Evolutionary conservation across 176 grass and related monocot species (phyloP), one percentile per base, ranked within the genome.

Genomic region (Saccharum officinarum): DNA sequence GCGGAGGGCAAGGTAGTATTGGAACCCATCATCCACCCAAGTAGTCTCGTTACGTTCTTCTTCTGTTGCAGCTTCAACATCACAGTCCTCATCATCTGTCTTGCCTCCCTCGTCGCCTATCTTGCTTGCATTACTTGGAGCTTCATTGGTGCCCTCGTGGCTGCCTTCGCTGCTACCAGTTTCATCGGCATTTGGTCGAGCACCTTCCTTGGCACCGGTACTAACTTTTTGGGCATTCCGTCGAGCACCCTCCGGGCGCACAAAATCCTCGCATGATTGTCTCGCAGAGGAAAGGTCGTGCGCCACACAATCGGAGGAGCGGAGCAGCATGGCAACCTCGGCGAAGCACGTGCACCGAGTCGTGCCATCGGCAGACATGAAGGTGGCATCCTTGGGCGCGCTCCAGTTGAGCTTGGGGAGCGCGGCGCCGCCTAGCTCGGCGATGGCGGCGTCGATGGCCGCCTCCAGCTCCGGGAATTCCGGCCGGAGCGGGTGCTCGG

Each of bases 401-500:
- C 95, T 97, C 95, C 92, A 97, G 75, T 97, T 97, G 60, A 97
- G 68, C 87, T 95, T 95, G 69, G 95, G 92, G 40, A 93, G 81
- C 3, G 88, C 93, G 4, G 89, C 85, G 44, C 93, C 93, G 7
- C 93, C 93, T 2, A 98, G 91, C 6, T 36, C 83, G 1, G 89
- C 64, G 31, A 98, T 94, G 41, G 87, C 87, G 40, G 82, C 86
- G 68, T 98, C 91, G 8, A 98, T 25, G 26, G 90, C 89, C 45
- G 79, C 86, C 80, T 98, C 96, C 5, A 98, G 82, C 13, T 95
- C 93, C 11, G 96, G 91, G 80, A 98, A 98, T 1, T 78, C 77
- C 4, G 96, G 96, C 3, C 73, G 31, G 57, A 77, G 49, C 11
- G 69, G 89, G 38, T 46, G 61, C 1, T 38, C 81, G 8, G 23